phyloP scores from a whole-genome alignment of 2,329 filamentous ascomycete genomes.

The Penicillium paneum region DNA sequence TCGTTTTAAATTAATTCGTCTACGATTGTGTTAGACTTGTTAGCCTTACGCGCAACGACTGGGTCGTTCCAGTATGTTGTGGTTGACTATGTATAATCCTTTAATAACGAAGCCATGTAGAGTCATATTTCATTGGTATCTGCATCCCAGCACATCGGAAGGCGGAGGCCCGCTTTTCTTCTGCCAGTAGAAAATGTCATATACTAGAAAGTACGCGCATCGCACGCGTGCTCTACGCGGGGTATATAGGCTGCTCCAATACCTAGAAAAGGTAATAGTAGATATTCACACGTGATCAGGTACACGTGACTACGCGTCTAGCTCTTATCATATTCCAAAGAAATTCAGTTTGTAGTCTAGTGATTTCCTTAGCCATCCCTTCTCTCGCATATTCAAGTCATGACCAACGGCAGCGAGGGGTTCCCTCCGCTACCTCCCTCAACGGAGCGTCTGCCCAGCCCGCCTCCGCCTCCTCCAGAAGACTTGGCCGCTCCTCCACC shows the following conservation, averaged over 20 bases:
- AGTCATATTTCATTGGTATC: no score
- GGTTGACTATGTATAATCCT: no score
- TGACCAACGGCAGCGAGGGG: constrained; percentile 28
- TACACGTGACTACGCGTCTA: constrained; percentile 27
- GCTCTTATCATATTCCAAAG: constrained; percentile 21
- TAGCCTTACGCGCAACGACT: neutral
- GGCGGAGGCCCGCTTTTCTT: no score
- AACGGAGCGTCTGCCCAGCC: constrained; percentile 37
- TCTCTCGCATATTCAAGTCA: constrained; percentile 9
- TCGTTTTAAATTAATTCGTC: neutral
- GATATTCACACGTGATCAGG: neutral
- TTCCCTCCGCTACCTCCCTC: constrained; percentile 35
- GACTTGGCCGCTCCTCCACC: constrained; percentile 43
- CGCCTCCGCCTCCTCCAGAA: constrained; percentile 42
- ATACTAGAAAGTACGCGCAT: no score
- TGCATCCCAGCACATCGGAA: no score
- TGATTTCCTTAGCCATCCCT: neutral
- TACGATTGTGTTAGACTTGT: neutral
- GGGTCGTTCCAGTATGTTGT: neutral
- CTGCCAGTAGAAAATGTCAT: no score
- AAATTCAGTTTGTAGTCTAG: constrained; percentile 23
- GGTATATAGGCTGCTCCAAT: no score
- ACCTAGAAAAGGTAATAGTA: no score
- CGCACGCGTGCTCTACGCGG: no score
- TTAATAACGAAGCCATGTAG: no score